Conservation (phyloP, 116 monocot genomes). For the Zostera marina region DNA sequence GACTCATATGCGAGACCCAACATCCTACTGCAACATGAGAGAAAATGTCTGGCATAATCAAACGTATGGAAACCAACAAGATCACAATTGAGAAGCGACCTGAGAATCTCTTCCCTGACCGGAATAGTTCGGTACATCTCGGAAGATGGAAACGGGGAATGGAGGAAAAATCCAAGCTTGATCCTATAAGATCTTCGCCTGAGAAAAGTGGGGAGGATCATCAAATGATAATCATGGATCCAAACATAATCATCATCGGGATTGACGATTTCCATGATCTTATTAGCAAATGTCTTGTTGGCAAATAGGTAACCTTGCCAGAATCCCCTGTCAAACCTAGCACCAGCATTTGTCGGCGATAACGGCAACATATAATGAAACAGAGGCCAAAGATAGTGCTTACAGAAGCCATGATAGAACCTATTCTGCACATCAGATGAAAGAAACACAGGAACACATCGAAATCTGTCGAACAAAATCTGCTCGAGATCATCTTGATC, state of each 20-base stretch:
- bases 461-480: constrained; percentile 21
- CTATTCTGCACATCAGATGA: constrained; percentile 18
- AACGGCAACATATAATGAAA: constrained; percentile 55
- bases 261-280: constrained; percentile 23
- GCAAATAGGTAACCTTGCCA: constrained; percentile 44
- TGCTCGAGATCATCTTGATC: constrained; percentile 38
- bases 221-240: constrained; percentile 61
- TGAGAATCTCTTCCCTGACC: constrained; percentile 36
- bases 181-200: constrained; percentile 25
- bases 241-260: constrained; percentile 46
- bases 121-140: constrained; percentile 55
- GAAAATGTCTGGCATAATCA: constrained; percentile 64
- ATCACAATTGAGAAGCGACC: constrained; percentile 48
- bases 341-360: constrained; percentile 12
- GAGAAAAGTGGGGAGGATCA: constrained; percentile 48
- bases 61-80: constrained; percentile 68
- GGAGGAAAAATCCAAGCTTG: constrained; percentile 49
- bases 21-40: constrained; percentile 51
- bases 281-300: constrained; percentile 40
- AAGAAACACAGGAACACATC: constrained; percentile 45
- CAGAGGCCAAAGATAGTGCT: constrained; percentile 60
- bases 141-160: constrained; percentile 54
- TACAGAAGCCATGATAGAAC: constrained; percentile 66
- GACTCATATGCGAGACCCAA: constrained; percentile 54
- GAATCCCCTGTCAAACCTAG: constrained; percentile 26